Evolutionary conservation across 768 basidiomycete species (phyloP).

Genomic region (Suillus weaverae): DNA sequence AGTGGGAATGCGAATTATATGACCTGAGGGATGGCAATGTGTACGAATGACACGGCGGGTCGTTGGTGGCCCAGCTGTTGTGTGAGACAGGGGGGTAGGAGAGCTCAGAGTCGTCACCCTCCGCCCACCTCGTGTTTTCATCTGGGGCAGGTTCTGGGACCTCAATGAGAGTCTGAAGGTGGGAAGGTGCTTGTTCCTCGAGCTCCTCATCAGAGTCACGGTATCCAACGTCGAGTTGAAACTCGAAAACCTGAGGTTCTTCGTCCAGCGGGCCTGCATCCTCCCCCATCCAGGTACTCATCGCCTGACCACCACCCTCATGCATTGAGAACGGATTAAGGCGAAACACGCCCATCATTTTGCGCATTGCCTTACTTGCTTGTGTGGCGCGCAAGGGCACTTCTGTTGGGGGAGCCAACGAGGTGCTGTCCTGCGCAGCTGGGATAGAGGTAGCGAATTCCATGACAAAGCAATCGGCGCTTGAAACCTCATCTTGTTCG

Average conservation of each 20-base stretch:
- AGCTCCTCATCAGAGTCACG: conserved; percentile 19
- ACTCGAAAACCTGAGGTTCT: conserved; percentile 64
- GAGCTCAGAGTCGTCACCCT: conserved; percentile 19
- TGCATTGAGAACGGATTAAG: conserved; percentile 77
- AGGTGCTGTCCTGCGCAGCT: conserved; percentile 35
- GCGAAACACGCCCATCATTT: conserved; percentile 77
- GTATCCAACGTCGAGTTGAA: conserved; percentile 49
- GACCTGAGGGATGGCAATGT: conserved; percentile 31
- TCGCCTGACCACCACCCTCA: conserved; percentile 43
- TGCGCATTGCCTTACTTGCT: conserved; percentile 66
- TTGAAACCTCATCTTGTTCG: conserved; percentile 28
- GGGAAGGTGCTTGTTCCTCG: conserved; percentile 20
- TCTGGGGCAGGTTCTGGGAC: conserved; percentile 18
- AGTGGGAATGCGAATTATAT: conserved; percentile 27
- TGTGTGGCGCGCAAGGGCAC: conserved; percentile 78
- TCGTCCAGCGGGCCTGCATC: conserved; percentile 61
- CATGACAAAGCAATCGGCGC: conserved; percentile 36
- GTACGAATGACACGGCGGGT: conserved; percentile 25
- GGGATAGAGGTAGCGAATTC: conserved; percentile 31
- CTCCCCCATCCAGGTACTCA: conserved; percentile 46
- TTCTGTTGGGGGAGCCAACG: conserved; percentile 56
- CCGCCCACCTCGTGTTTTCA: conserved; percentile 23
- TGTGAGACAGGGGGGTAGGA: conserved; percentile 26
- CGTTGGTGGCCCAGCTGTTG: conserved; percentile 29
- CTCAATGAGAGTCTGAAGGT: conserved; percentile 11